These are phyloP conservation scores for Aphanomyces astaci DNA, from an alignment of 352 stramenopile genomes.

Conservation along the genomic window DNA sequence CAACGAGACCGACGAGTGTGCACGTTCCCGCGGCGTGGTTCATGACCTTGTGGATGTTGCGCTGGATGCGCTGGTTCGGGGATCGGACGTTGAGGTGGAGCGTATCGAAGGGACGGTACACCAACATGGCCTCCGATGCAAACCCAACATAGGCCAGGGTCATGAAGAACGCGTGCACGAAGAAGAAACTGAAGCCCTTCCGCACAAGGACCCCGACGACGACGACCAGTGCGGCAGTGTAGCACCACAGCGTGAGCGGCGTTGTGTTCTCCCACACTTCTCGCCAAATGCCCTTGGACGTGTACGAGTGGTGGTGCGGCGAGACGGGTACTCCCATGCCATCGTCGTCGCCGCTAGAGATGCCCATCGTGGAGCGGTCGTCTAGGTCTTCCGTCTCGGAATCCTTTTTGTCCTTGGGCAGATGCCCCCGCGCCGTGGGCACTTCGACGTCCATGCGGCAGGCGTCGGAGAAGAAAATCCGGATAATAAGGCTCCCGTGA, in stretches of 20 bases:
- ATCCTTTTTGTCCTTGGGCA: slow-evolving; percentile 9
- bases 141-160: slow-evolving; percentile 19
- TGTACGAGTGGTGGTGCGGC: background rate
- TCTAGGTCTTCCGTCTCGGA: slow-evolving; percentile 6
- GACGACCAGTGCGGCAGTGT: slow-evolving; percentile 4
- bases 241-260: slow-evolving; percentile 4
- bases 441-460: slow-evolving; percentile 18
- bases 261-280: slow-evolving; percentile 14
- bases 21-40: background rate
- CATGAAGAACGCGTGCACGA: slow-evolving; percentile 13
- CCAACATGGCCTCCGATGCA: slow-evolving; percentile 16
- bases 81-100: slow-evolving; percentile 9
- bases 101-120: slow-evolving; percentile 14
- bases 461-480: background rate
- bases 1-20: slow-evolving; percentile 12
- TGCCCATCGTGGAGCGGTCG: background rate
- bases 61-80: slow-evolving; percentile 17
- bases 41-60: slow-evolving; percentile 23
- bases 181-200: slow-evolving; percentile 8
- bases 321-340: background rate
- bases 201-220: background rate
- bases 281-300: slow-evolving; percentile 4
- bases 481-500: background rate
- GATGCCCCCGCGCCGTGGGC: slow-evolving; percentile 14
- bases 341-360: slow-evolving; percentile 10